Evolutionary conservation across 129 eudicot genomes (phyloP).

Genomic region (Flaveria linearis): DNA sequence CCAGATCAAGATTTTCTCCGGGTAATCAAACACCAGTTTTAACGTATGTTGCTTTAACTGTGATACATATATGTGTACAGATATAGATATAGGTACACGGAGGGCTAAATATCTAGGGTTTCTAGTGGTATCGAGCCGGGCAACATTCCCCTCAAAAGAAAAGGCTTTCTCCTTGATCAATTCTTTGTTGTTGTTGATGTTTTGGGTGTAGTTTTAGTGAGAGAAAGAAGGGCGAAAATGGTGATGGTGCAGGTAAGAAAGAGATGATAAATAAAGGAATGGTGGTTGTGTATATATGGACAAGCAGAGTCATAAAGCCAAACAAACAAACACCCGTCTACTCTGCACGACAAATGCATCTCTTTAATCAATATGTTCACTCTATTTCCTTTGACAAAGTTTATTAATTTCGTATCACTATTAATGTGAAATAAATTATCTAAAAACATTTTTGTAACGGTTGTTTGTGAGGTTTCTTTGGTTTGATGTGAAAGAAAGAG

Average conservation of each 20-base stretch:
- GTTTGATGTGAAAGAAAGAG: too few relatives aligned
- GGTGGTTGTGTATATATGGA: slow-evolving; percentile 32
- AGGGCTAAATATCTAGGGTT: slow-evolving; percentile 22
- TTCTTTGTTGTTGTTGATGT: slow-evolving; percentile 2
- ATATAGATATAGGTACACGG: neutral
- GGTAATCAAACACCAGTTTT: slow-evolving; percentile 6
- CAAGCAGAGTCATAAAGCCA: slow-evolving; percentile 43
- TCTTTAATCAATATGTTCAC: slow-evolving; percentile 20
- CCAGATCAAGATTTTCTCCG: slow-evolving; percentile 10
- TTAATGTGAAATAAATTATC: neutral
- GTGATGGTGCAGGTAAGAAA: slow-evolving; percentile 10
- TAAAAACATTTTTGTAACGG: too few relatives aligned
- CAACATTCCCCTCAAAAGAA: slow-evolving; percentile 81
- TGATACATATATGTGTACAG: neutral
- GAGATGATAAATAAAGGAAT: slow-evolving; percentile 39
- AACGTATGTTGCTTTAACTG: slow-evolving; percentile 1
- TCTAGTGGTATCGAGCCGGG: slow-evolving; percentile 75
- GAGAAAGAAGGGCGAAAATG: slow-evolving; percentile 20
- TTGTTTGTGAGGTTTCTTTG: too few relatives aligned
- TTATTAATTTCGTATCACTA: neutral
- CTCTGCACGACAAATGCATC: slow-evolving; percentile 23
- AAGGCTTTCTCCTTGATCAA: slow-evolving; percentile 16
- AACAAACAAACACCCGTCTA: slow-evolving; percentile 42
- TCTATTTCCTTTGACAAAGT: neutral
- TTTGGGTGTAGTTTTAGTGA: slow-evolving; percentile 4